These are phyloP conservation scores for Coemansia sp. DNA, from an alignment of 192 early-diverging fungal species.

Conservation along the genomic window DNA sequence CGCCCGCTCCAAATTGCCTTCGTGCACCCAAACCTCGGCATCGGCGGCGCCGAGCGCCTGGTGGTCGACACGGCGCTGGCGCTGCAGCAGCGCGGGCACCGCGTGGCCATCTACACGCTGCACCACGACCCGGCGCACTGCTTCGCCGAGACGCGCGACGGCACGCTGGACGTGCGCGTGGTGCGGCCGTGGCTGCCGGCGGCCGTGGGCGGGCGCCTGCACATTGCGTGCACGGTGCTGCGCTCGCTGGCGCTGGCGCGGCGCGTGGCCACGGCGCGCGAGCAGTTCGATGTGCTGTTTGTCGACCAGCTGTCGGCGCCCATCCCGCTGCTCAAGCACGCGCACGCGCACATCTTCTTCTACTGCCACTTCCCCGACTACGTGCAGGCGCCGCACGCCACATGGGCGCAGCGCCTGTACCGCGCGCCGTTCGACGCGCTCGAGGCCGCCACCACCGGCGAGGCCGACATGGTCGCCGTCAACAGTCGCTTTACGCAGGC, in stretches of 20 bases:
- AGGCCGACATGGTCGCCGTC: conserved; percentile 88
- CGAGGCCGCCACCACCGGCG: conserved; percentile 80
- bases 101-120: conserved; percentile 79
- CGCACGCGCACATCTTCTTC: conserved; percentile 76
- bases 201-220: conserved; percentile 63
- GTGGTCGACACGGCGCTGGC: conserved; percentile 89
- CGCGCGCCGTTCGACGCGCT: conserved; percentile 76
- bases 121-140: conserved; percentile 85
- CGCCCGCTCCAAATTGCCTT: conserved; percentile 63
- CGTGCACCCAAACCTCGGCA: conserved; percentile 92
- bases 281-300: conserved; percentile 70
- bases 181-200: conserved; percentile 69
- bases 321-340: conserved; percentile 71
- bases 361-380: conserved; percentile 98
- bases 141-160: conserved; percentile 88
- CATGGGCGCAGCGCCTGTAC: conserved; percentile 64
- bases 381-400: conserved; percentile 63
- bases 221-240: conserved; percentile 79
- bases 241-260: conserved; percentile 66
- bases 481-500: conserved; percentile 84
- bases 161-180: conserved; percentile 72
- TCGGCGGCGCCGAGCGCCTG: conserved; percentile 92
- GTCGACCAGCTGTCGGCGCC: conserved; percentile 86
- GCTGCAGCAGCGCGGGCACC: conserved; percentile 74
- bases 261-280: conserved; percentile 42